phyloP scores from a whole-genome alignment of 495 filamentous ascomycete species.

The Penicillium daleae region DNA sequence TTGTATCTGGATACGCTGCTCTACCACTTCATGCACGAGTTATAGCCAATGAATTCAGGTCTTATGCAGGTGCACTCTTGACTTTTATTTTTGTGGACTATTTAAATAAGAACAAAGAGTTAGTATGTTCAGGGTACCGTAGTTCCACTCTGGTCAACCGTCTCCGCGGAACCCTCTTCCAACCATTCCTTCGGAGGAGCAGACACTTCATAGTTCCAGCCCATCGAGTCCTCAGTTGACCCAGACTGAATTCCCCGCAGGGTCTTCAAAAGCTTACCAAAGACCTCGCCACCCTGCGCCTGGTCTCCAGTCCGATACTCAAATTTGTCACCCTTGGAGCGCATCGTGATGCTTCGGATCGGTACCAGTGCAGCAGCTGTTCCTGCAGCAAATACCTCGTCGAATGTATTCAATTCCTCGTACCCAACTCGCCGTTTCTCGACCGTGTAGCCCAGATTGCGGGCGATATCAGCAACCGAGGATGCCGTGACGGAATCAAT shows the following conservation, averaged over 20 bases:
- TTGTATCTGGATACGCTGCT: neutral
- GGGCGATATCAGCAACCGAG: slow-evolving; percentile 68
- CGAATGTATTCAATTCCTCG: slow-evolving; percentile 74
- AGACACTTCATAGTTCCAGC: slow-evolving; percentile 61
- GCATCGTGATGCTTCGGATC: slow-evolving; percentile 82
- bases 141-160: slow-evolving; percentile 28
- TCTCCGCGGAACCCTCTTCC: slow-evolving; percentile 24
- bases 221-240: slow-evolving; percentile 71
- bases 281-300: slow-evolving; percentile 76
- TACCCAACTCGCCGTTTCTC: slow-evolving; percentile 62
- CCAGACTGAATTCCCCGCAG: slow-evolving; percentile 87
- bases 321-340: slow-evolving; percentile 66
- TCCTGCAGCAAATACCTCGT: slow-evolving; percentile 87
- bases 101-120: neutral
- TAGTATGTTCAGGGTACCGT: slow-evolving; percentile 31
- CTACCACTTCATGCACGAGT: neutral
- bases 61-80: neutral
- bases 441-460: slow-evolving; percentile 66
- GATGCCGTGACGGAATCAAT: slow-evolving; percentile 83
- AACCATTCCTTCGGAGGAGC: slow-evolving; percentile 41
- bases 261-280: slow-evolving; percentile 67
- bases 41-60: neutral
- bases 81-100: neutral
- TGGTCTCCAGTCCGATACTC: slow-evolving; percentile 60
- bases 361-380: slow-evolving; percentile 93